phyloP scores from a whole-genome alignment of 2,329 filamentous ascomycete genomes.

The Talaromyces sp. region DNA sequence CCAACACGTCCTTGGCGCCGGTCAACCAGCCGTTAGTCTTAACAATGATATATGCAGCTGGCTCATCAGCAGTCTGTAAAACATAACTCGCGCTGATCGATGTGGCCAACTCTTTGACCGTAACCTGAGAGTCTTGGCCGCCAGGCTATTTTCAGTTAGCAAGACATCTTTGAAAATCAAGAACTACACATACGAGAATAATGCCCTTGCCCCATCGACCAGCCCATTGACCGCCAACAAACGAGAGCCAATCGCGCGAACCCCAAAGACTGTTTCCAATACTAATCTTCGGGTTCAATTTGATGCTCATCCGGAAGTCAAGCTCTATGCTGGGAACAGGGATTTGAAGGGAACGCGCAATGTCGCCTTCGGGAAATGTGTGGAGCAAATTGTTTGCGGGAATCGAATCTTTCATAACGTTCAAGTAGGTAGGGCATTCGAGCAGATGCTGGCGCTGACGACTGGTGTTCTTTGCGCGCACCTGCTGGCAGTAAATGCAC shows the following conservation, averaged over 20 bases:
- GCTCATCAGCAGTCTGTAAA: conserved; percentile 48
- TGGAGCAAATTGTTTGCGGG: conserved; percentile 48
- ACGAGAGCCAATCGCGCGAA: conserved; percentile 48
- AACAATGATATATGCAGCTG: conserved; percentile 44
- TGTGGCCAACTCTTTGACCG: conserved; percentile 44
- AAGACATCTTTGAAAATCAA: not conserved
- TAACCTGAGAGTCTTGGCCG: conserved; percentile 46
- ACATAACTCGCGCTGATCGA: conserved; percentile 41
- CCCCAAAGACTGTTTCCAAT: conserved; percentile 45
- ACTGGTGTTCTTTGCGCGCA: conserved; percentile 47
- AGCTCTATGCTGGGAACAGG: conserved; percentile 45
- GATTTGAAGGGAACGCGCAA: conserved; percentile 43
- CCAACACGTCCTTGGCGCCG: conserved; percentile 44
- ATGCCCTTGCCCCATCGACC: conserved; percentile 49
- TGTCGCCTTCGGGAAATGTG: conserved; percentile 46
- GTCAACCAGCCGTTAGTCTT: conserved; percentile 45
- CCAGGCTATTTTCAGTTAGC: conserved; percentile 33
- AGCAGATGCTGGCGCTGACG: conserved; percentile 45
- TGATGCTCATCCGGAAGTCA: conserved; percentile 50
- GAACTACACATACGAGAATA: conserved; percentile 33
- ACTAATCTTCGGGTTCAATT: conserved; percentile 46
- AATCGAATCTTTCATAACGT: conserved; percentile 49
- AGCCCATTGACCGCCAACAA: conserved; percentile 48
- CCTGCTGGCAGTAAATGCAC: conserved; percentile 47
- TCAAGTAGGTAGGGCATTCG: conserved; percentile 46